A percentile compares a stretch with the other conserved stretches of the same genome.
Conservation (phyloP, 352 stramenopile species). For the Pythium brassicae region DNA sequence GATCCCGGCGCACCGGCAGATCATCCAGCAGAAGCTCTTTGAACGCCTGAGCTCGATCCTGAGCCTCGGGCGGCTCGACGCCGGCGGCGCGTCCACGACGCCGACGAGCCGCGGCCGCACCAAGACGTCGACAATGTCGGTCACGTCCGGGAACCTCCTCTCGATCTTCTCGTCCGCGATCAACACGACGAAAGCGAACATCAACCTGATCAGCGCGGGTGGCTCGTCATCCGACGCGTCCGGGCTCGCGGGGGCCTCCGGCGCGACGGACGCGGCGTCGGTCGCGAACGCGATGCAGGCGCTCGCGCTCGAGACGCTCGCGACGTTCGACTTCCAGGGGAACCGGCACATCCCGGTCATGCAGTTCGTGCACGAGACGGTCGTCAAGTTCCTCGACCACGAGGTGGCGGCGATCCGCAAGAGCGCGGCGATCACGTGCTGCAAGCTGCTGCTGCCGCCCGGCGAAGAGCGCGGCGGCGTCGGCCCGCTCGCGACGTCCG, state of each 20-base stretch:
- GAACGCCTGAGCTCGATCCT: conserved; percentile 76
- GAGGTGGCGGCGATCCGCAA: conserved; percentile 82
- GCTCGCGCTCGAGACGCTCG: conserved; percentile 79
- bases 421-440: conserved; percentile 84
- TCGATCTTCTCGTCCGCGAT: conserved; percentile 68
- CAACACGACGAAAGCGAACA: conserved; percentile 37
- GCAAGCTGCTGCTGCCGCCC: conserved; percentile 71
- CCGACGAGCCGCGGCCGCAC: conserved; percentile 62
- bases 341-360: conserved; percentile 85
- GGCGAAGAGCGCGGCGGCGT: conserved; percentile 58
- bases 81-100: conserved; percentile 34
- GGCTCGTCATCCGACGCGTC: conserved; percentile 33
- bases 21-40: conserved; percentile 84
- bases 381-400: conserved; percentile 86
- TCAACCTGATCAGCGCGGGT: conserved; percentile 20
- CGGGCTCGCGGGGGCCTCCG: conserved; percentile 19
- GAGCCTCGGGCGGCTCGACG: conserved; percentile 44
- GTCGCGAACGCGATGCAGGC: conserved; percentile 76
- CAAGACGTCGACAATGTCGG: conserved; percentile 67
- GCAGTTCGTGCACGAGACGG: conserved; percentile 84
- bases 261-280: conserved; percentile 32
- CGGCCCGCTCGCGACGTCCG: conserved; percentile 46
- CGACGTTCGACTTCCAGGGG: conserved; percentile 84
- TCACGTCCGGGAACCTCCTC: conserved; percentile 62
- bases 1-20: conserved; percentile 65